Evolutionary conservation across 768 basidiomycete genomes (phyloP), one percentile per base, ranked within the genome.

Genomic region (Mycena epipterygia): DNA sequence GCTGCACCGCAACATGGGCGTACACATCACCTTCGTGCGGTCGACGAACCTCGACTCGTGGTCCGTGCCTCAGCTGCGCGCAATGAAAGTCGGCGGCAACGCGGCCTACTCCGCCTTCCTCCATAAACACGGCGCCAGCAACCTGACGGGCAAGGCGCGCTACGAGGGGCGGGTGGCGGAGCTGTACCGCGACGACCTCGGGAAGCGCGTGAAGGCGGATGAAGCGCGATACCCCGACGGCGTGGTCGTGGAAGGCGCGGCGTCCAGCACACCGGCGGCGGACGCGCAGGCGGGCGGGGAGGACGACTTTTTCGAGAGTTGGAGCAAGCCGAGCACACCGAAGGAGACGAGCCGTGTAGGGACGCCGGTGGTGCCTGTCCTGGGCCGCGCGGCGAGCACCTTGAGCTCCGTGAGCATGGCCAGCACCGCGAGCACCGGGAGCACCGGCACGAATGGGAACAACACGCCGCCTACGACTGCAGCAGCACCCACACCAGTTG

Each of bases 81-180:
- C 90, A 2, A 97, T 99, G 95, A 99, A 99, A 85, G 90, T 95
- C 42, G 97, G 95, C 46, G 98, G 98, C 0, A 99, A 99, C 81
- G 87, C 88, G 13, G 89, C 92, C 23, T 94, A 95, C 4, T 88
- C 86, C 6, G 96, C 97, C 5, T 99, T 96, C 83, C 96, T 97
- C 79, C 91, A 87, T 23, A 95, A 94, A 75, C 93, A 97, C 73
- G 95, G 97, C 6, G 41, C 61, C 7, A 94, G 94, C 3, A 85
- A 89, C 5, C 81, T 96, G 23, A 83, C 97, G 33, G 87, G 77
- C 51, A 95, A 96, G 86, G 94, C 93, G 78, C 95, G 96, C 78
- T 99, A 99, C 81, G 89, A 93, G 2, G 91, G 91, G 75, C 87
- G 92, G 42, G 88, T 92, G 61, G 97, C 94, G 7, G 93, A 93